A percentile compares a stretch with the other conserved stretches of the same genome.
phyloP scores from a whole-genome alignment of 768 basidiomycete species.

The Phlegmacium glaucopus region DNA sequence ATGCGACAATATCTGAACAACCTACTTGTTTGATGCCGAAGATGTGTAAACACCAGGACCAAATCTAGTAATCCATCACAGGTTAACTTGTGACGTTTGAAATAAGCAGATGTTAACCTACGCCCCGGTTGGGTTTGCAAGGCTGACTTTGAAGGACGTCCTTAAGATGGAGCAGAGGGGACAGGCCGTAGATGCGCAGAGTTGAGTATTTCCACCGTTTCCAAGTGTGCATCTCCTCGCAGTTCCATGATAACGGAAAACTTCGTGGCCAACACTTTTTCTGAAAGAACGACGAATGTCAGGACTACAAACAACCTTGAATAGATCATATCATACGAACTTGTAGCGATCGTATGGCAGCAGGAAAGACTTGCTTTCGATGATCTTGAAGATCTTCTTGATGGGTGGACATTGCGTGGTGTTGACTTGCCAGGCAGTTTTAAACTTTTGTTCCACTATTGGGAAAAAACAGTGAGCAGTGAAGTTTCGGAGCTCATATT shows the following conservation, averaged over 20 bases:
- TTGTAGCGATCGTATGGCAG: conserved; percentile 24
- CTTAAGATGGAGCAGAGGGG: conserved; percentile 24
- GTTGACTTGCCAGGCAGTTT: conserved; percentile 19
- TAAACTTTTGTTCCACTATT: conserved; percentile 25
- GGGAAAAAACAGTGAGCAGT: background rate
- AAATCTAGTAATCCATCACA: conserved; percentile 13
- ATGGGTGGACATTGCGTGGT: conserved; percentile 14
- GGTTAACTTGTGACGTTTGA: background rate
- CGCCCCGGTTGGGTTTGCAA: conserved; percentile 26
- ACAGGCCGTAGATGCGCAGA: conserved; percentile 22
- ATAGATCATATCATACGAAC: conserved; percentile 5
- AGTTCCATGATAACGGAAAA: conserved; percentile 31
- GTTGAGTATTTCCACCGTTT: conserved; percentile 13
- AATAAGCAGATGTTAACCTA: conserved; percentile 9
- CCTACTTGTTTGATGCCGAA: conserved; percentile 29
- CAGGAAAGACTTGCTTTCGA: conserved; percentile 21
- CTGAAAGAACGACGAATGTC: conserved; percentile 8
- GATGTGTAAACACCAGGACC: conserved; percentile 28
- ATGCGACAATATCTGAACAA: background rate
- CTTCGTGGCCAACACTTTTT: conserved; percentile 23
- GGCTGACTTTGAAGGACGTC: conserved; percentile 29
- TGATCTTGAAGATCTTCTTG: conserved; percentile 27
- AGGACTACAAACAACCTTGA: too few relatives aligned
- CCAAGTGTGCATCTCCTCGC: conserved; percentile 23
- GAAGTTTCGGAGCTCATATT: conserved; percentile 1